A percentile compares a stretch with the other conserved stretches of the same genome.
Conservation (phyloP, 495 filamentous ascomycete genomes). For the Annulohypoxylon stygium region DNA sequence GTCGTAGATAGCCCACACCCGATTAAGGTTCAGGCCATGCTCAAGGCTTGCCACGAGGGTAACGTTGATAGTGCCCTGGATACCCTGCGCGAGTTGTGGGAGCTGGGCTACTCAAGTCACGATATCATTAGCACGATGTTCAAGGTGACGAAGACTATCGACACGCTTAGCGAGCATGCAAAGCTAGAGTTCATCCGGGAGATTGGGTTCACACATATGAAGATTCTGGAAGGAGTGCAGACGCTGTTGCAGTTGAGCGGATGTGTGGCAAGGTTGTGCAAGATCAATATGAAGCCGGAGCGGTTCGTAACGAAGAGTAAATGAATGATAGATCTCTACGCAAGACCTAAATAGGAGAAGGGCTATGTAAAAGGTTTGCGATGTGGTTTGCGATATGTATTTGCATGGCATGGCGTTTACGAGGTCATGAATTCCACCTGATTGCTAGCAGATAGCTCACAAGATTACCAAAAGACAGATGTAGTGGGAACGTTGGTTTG, state of each 20-base stretch:
- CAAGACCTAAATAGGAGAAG: not conserved
- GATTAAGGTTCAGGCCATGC: slow-evolving; percentile 97
- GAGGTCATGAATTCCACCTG: slow-evolving; percentile 21
- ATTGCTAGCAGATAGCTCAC: slow-evolving; percentile 13
- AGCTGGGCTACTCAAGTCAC: slow-evolving; percentile 92
- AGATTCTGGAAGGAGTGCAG: slow-evolving; percentile 95
- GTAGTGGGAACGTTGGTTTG: slow-evolving; percentile 16
- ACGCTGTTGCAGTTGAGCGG: slow-evolving; percentile 93
- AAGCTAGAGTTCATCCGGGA: slow-evolving; percentile 97
- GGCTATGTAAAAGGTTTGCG: slow-evolving; percentile 26
- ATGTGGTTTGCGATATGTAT: slow-evolving; percentile 39
- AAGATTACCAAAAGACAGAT: slow-evolving; percentile 20
- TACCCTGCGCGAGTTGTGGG: slow-evolving; percentile 91
- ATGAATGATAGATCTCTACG: slow-evolving; percentile 26
- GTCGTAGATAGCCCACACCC: slow-evolving; percentile 98
- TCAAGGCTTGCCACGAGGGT: slow-evolving; percentile 94
- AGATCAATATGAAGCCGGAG: slow-evolving; percentile 93
- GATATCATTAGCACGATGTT: slow-evolving; percentile 99
- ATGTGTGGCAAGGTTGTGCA: slow-evolving; percentile 88
- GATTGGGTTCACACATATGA: slow-evolving; percentile 99
- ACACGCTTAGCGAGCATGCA: slow-evolving; percentile 88
- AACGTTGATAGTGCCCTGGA: slow-evolving; percentile 90
- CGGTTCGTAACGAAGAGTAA: slow-evolving; percentile 74
- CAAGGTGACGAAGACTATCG: slow-evolving; percentile 94
- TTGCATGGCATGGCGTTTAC: slow-evolving; percentile 48